phyloP scores from a whole-genome alignment of 495 filamentous ascomycete genomes.

The Penicillium argentinense region DNA sequence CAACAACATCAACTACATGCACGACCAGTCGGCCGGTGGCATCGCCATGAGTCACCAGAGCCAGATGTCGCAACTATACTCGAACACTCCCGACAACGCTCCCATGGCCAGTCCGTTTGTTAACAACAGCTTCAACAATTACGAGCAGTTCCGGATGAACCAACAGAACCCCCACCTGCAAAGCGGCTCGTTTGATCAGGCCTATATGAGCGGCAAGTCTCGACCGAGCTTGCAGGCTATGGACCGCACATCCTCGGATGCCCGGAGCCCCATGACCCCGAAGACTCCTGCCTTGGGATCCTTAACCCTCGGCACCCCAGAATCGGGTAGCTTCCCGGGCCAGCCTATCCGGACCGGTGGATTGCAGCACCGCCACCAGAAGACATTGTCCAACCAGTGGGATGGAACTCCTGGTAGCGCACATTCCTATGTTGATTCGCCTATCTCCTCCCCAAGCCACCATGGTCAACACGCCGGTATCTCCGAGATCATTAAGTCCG shows the following conservation, averaged over 20 bases:
- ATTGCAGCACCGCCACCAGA: constrained; percentile 69
- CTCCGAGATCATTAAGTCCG: constrained; percentile 66
- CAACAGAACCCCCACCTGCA: constrained; percentile 55
- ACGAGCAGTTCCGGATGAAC: constrained; percentile 66
- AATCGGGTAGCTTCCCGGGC: constrained; percentile 67
- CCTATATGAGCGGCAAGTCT: constrained; percentile 46
- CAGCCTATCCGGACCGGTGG: constrained; percentile 69
- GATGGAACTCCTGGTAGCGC: constrained; percentile 75
- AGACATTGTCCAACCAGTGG: constrained; percentile 80
- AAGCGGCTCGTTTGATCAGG: constrained; percentile 54
- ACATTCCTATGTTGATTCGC: constrained; percentile 78
- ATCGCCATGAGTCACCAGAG: constrained; percentile 50
- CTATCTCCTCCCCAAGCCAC: constrained; percentile 68
- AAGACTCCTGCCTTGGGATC: constrained; percentile 65
- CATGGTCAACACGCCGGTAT: constrained; percentile 61
- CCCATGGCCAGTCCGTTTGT: constrained; percentile 87
- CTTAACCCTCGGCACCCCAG: constrained; percentile 60
- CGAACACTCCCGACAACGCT: constrained; percentile 81
- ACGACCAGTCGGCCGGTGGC: constrained; percentile 45
- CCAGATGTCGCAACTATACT: constrained; percentile 72
- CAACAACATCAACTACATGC: constrained; percentile 44
- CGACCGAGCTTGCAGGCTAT: constrained; percentile 62
- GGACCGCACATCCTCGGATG: constrained; percentile 68
- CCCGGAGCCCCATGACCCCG: constrained; percentile 75
- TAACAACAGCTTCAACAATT: constrained; percentile 67